phyloP scores from a whole-genome alignment of 2,329 filamentous ascomycete genomes.

The Colletotrichum agaves region DNA sequence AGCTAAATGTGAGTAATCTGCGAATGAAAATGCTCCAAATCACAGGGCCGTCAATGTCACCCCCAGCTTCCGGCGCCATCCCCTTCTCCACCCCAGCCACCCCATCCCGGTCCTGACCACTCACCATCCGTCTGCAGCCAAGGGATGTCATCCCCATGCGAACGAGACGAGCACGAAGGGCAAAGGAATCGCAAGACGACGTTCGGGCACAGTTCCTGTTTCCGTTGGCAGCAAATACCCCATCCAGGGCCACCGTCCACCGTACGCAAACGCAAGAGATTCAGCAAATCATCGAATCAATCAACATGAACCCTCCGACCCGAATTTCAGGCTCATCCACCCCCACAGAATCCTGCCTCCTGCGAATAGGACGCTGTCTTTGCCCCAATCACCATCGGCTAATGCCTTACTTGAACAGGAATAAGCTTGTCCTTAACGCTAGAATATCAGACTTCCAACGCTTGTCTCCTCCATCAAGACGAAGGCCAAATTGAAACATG shows the following conservation, averaged over 20 bases:
- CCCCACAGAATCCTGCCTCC: conserved; percentile 28
- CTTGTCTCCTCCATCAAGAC: background rate
- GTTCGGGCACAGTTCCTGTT: conserved; percentile 3
- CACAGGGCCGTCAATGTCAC: conserved; percentile 7
- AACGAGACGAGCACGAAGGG: conserved; percentile 6
- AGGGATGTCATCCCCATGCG: conserved; percentile 21
- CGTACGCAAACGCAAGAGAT: conserved; percentile 20
- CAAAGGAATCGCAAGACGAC: background rate
- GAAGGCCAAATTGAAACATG: conserved; percentile 21
- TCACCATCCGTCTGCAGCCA: conserved; percentile 32
- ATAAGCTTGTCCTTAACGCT: conserved; percentile 21
- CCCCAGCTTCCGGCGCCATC: conserved; percentile 26
- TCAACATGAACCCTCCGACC: conserved; percentile 27
- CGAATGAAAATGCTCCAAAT: conserved; percentile 28
- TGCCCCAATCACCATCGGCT: conserved; percentile 28
- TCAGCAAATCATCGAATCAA: background rate
- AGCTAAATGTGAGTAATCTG: conserved; percentile 16
- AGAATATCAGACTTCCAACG: conserved; percentile 11
- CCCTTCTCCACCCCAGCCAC: conserved; percentile 25
- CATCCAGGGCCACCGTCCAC: background rate
- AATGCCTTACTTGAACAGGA: conserved; percentile 27
- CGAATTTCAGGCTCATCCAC: conserved; percentile 26
- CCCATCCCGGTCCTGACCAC: conserved; percentile 18
- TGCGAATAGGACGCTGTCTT: background rate
- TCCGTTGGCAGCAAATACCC: conserved; percentile 21